phyloP scores from a whole-genome alignment of 768 basidiomycete genomes.

The Coprinellus aureogranulatus region DNA sequence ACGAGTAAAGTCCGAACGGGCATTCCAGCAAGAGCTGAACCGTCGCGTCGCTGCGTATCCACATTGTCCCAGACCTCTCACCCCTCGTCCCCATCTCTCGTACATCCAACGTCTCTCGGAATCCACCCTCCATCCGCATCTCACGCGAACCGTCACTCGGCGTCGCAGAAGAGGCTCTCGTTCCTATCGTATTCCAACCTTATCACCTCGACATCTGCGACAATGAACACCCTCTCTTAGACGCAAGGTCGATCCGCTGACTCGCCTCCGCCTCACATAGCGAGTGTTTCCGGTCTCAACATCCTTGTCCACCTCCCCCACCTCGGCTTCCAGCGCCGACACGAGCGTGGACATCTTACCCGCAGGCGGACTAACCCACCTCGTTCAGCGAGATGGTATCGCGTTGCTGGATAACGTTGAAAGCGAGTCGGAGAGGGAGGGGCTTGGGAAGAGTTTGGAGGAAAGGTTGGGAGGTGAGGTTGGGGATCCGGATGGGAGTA shows the following conservation, averaged over 20 bases:
- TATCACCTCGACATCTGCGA: constrained; percentile 70
- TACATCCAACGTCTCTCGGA: constrained; percentile 8
- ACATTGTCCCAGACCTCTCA: constrained; percentile 4
- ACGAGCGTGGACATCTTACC: constrained; percentile 9
- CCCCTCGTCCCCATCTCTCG: not conserved
- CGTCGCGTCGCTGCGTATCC: constrained; percentile 4
- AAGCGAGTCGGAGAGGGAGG: constrained; percentile 87
- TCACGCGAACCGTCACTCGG: constrained; percentile 23
- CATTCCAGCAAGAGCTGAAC: too few relatives aligned
- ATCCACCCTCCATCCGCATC: constrained; percentile 45
- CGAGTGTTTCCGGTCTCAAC: constrained; percentile 50
- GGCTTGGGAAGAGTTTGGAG: constrained; percentile 77
- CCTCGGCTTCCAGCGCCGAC: too few relatives aligned
- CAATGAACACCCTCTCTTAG: constrained; percentile 69
- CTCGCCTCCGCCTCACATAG: constrained; percentile 75
- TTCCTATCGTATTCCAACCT: constrained; percentile 90
- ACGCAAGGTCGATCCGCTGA: constrained; percentile 57
- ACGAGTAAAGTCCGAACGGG: too few relatives aligned
- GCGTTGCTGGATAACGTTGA: constrained; percentile 61
- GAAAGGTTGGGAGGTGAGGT: constrained; percentile 62
- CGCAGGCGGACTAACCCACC: constrained; percentile 26
- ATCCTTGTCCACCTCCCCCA: too few relatives aligned
- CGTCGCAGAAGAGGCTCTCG: constrained; percentile 65
- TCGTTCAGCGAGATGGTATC: constrained; percentile 34
- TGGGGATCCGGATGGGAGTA: not conserved